Base-by-base conservation (phyloP, 225 moss, liverwort and hornwort species). In the Antitrichia curtipendula region DNA sequence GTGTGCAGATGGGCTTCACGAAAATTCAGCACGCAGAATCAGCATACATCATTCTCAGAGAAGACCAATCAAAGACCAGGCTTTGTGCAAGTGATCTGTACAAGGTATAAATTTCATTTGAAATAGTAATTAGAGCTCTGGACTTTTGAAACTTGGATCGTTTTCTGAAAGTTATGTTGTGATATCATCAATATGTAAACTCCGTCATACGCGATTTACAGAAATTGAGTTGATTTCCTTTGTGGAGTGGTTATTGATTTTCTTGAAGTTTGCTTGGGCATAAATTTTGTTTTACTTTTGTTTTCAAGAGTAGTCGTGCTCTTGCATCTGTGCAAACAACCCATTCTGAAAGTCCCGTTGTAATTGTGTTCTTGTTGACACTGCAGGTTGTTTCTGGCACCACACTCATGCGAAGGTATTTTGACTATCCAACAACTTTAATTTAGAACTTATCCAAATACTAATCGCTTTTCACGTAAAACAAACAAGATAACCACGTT, bases 1-100 rank as follows among this genome's bases (percentile, higher is more conserved):
- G 5, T 73, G 11, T 47, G 47, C 29, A 73, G 47, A 10, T 47
- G 18, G 73, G 73, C 47, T 73, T 47, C 7, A 2, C 4, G 11
- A 38, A 0, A 10, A 72, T 72, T 72, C 3, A 9, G 3, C 3
- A 2, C 9, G 10, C 9, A 72, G 47, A 3, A 29, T 3, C 72
- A 72, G 29, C 47, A 31, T 47, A 18, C 16, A 7, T 47, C 2
- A 4, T 47, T 73, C 47, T 72, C 5, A 28, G 1, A 9, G 27
- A 71, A 10, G 28, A 27, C 27, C 5, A 15, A 69, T 69, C 24
- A 63, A 60, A 13, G 12, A 21, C 18, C 20, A 68, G 23, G 15
- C 15, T 8, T 43, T 0, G 3, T 43, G 29, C 10, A 73, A 73
- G 47, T 27, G 8, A 25, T 14, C 41, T 25, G 38, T 40, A 38